Percentiles rank a stretch among this genome's conserved stretches.
Evolutionary conservation across 2,329 filamentous ascomycete species (phyloP).

Genomic region (Chrysosporium keratinophilum): DNA sequence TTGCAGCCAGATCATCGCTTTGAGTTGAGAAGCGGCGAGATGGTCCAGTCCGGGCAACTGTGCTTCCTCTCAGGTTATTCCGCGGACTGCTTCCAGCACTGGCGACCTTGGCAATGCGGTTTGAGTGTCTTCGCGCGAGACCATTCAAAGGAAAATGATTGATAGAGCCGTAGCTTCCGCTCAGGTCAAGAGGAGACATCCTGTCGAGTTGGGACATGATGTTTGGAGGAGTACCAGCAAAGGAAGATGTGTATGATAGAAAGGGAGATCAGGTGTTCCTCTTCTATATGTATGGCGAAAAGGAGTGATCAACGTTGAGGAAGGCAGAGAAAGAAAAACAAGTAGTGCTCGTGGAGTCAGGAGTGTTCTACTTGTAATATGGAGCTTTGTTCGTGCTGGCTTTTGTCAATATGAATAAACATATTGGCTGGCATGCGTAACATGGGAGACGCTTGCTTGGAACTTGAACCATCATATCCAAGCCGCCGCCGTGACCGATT

Average conservation of each 20-base stretch:
- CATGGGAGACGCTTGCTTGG: constrained; percentile 8
- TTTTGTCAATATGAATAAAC: neutral
- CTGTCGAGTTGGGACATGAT: constrained; percentile 5
- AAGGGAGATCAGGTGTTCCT: neutral
- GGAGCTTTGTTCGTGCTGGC: neutral
- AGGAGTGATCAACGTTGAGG: neutral
- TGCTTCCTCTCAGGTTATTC: constrained; percentile 34
- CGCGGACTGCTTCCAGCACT: constrained; percentile 62
- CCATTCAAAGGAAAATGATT: neutral
- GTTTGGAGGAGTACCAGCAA: neutral
- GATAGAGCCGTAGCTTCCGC: neutral
- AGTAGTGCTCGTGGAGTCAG: neutral
- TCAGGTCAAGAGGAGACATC: neutral
- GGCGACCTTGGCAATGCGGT: constrained; percentile 51
- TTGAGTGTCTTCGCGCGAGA: constrained; percentile 34
- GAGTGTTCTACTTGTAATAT: neutral
- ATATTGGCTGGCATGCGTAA: constrained; percentile 10
- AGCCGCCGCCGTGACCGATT: neutral
- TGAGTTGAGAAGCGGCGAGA: constrained; percentile 2
- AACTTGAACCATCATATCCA: constrained; percentile 1
- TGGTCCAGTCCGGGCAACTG: neutral
- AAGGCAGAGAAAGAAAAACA: neutral
- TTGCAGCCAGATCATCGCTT: constrained; percentile 1
- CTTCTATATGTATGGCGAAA: neutral
- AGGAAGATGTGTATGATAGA: neutral